Evolutionary conservation across 345 rosid species (phyloP).

Genomic region (Pugionium cornutum): DNA sequence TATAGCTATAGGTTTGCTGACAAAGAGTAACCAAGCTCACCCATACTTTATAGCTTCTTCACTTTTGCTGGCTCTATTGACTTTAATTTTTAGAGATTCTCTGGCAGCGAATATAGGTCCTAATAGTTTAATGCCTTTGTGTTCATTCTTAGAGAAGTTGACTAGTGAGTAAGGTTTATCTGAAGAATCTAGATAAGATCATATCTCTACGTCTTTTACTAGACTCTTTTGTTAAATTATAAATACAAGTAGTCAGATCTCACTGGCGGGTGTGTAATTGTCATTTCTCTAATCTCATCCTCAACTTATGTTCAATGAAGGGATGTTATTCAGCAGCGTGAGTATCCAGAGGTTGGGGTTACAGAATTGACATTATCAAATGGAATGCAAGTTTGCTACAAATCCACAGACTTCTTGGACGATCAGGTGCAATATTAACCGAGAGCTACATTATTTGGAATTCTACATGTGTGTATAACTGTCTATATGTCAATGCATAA

Average conservation of each 20-base stretch:
- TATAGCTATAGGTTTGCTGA: slow-evolving; percentile 24
- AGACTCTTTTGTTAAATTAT: background rate
- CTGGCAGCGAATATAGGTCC: background rate
- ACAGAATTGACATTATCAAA: slow-evolving; percentile 78
- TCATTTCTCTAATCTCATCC: slow-evolving; percentile 32
- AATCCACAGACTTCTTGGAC: slow-evolving; percentile 80
- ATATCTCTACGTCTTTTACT: slow-evolving; percentile 4
- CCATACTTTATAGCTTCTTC: slow-evolving; percentile 15
- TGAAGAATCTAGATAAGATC: slow-evolving; percentile 11
- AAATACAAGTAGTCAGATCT: slow-evolving; percentile 13
- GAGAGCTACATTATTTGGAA: background rate
- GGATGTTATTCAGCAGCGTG: slow-evolving; percentile 53
- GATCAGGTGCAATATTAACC: slow-evolving; percentile 67
- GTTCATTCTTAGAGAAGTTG: slow-evolving; percentile 13
- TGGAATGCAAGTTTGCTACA: slow-evolving; percentile 83
- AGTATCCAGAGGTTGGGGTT: slow-evolving; percentile 71
- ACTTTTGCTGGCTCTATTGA: slow-evolving; percentile 23
- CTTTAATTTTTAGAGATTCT: slow-evolving; percentile 11
- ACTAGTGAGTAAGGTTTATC: background rate
- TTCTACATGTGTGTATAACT: background rate
- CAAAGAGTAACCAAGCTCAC: slow-evolving; percentile 5
- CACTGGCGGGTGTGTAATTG: background rate
- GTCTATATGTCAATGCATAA: slow-evolving; percentile 6
- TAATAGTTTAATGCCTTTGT: background rate
- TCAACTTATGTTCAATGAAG: slow-evolving; percentile 48